Evolutionary conservation across 2,329 filamentous ascomycete species (phyloP).

Genomic region (Calonectria pseudoreteaudii): DNA sequence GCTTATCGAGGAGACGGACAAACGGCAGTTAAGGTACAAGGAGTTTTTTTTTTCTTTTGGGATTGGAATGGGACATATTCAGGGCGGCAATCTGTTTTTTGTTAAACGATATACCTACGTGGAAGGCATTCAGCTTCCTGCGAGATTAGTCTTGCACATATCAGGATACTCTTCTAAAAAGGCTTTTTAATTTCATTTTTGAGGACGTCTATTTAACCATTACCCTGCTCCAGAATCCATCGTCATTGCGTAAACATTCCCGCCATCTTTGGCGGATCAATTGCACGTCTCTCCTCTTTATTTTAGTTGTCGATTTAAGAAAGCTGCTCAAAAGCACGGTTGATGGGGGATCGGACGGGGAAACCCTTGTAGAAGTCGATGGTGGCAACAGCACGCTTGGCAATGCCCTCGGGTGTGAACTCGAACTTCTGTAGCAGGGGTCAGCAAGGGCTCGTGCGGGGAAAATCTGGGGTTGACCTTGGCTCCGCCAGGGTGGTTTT

Average conservation of each 20-base stretch:
- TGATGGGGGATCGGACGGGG: conserved; percentile 90
- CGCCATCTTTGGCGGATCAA: conserved; percentile 27
- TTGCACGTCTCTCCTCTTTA: conserved; percentile 29
- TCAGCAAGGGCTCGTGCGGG: conserved; percentile 47
- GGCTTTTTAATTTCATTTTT: conserved; percentile 41
- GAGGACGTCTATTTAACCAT: conserved; percentile 40
- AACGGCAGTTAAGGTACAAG: conserved; percentile 9
- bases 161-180: conserved; percentile 36
- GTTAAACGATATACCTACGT: neutral
- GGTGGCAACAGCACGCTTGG: conserved; percentile 93
- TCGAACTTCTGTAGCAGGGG: conserved; percentile 85
- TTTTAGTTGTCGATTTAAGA: conserved; percentile 69
- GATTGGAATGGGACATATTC: neutral
- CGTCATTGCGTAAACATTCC: conserved; percentile 43
- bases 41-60: no score
- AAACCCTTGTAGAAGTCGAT: conserved; percentile 98
- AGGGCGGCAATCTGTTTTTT: conserved; percentile 14
- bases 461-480: conserved; percentile 9
- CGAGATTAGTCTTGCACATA: conserved; percentile 11
- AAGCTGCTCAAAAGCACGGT: conserved; percentile 97
- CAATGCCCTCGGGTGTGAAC: conserved; percentile 96
- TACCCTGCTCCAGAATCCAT: conserved; percentile 42
- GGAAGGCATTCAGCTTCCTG: neutral
- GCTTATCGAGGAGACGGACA: neutral
- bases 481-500: conserved; percentile 32